phyloP scores from a whole-genome alignment of 768 basidiomycete genomes.

The Paxillus ammoniavirescens region DNA sequence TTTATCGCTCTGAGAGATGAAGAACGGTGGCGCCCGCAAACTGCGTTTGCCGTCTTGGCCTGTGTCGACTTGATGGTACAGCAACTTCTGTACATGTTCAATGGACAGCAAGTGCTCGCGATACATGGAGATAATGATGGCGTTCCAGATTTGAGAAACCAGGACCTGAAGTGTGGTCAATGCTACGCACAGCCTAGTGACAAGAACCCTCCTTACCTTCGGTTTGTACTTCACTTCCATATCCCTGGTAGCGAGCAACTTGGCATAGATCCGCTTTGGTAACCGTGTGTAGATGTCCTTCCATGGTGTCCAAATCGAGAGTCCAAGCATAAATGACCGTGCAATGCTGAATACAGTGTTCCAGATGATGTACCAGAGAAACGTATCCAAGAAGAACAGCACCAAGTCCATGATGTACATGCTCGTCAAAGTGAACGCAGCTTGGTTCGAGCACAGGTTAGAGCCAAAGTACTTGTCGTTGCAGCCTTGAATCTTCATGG shows the following conservation, averaged over 20 bases:
- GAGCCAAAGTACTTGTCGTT: slow-evolving; percentile 82
- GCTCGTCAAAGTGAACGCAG: slow-evolving; percentile 91
- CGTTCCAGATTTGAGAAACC: slow-evolving; percentile 99
- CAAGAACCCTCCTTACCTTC: slow-evolving; percentile 58
- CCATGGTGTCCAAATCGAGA: slow-evolving; percentile 99
- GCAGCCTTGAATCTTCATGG: slow-evolving; percentile 94
- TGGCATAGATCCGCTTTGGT: slow-evolving; percentile 96
- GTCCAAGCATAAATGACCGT: slow-evolving; percentile 84
- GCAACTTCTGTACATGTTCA: slow-evolving; percentile 95
- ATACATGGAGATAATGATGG: slow-evolving; percentile 99
- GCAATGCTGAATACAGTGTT: slow-evolving; percentile 92
- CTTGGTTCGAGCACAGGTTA: slow-evolving; percentile 86
- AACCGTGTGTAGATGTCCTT: slow-evolving; percentile 94
- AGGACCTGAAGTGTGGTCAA: slow-evolving; percentile 59
- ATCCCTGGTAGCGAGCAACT: slow-evolving; percentile 87
- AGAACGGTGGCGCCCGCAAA: slow-evolving; percentile 94
- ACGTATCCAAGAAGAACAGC: slow-evolving; percentile 98
- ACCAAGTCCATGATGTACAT: slow-evolving; percentile 99
- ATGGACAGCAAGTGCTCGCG: slow-evolving; percentile 98
- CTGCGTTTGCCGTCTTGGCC: slow-evolving; percentile 84
- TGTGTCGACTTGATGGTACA: slow-evolving; percentile 94
- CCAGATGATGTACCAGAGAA: slow-evolving; percentile 99
- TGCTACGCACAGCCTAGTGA: background rate
- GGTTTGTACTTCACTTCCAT: slow-evolving; percentile 99
- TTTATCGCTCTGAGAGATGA: slow-evolving; percentile 93